Evolutionary conservation across 176 grass and related monocot species (phyloP), one percentile per base, ranked within the genome.

Genomic region (Oryza officinalis): DNA sequence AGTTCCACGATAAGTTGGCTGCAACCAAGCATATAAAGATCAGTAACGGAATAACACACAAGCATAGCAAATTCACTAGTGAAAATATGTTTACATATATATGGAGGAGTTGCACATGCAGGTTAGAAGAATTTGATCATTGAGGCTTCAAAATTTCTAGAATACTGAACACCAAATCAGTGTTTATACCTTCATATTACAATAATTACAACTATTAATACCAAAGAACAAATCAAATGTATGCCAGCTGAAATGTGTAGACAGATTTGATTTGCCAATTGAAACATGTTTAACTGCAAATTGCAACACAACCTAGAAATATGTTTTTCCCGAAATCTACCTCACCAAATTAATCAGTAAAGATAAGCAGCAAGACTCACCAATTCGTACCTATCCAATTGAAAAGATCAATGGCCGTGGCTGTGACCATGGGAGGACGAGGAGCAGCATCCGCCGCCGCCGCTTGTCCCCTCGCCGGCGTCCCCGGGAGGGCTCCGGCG

Each of bases 401-500:
- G 17, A 72, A 43, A 54, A 43, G 77, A 75, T 89, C 78, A 38
- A 38, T 38, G 37, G 37, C 7, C 37, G 33, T 35, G 33, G 33
- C 33, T 5, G 15, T 78, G 77, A 18, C 47, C 95, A 40, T 90
- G 84, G 63, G 95, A 84, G 33, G 86, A 94, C 28, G 80, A 17
- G 74, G 84, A 65, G 43, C 75, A 32, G 75, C 54, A 18, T 5
- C 69, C 30, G 41, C 81, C 31, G 26, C 77, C 33, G 8, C 78
- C 38, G 75, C 60, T 44, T 69, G 78, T 69, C 1, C 87, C 87
- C 77, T 85, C 83, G 65, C 87, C 79, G 9, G 27, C 66, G 22
- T 82, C 77, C 3, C 76, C 71, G 15, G 43, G 72, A 30, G 71
- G 74, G 25, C 81, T 66, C 13, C 49, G n/a, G 27, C 80, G 54